Evolutionary conservation across 441 rosid genomes (phyloP).

Genomic region (Euphorbia corollata): DNA sequence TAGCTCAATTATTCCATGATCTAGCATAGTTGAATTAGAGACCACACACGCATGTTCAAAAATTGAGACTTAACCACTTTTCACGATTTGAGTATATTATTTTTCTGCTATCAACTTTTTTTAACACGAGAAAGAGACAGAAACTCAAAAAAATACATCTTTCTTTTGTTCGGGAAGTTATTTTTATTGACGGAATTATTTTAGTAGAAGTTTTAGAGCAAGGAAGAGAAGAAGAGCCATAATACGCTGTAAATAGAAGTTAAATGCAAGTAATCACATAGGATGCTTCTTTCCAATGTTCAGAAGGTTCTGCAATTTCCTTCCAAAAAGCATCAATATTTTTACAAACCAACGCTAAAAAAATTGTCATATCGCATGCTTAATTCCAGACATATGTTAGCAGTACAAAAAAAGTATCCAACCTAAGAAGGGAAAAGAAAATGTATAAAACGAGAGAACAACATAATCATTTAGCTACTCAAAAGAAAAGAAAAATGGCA

Average conservation of each 20-base stretch:
- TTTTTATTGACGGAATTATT: neutral
- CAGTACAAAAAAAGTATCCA: neutral
- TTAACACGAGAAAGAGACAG: neutral
- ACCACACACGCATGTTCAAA: neutral
- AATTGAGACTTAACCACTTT: neutral
- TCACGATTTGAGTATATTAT: neutral
- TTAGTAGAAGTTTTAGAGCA: neutral
- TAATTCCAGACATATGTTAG: neutral
- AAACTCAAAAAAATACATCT: neutral
- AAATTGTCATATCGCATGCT: neutral
- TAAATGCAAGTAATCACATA: neutral
- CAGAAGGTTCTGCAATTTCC: conserved; percentile 6
- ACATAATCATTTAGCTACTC: neutral
- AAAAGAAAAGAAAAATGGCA: neutral
- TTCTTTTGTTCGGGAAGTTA: neutral
- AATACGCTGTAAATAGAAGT: neutral
- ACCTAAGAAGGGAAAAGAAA: neutral
- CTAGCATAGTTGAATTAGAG: neutral
- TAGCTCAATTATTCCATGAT: neutral
- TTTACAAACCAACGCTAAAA: neutral
- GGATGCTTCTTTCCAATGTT: neutral
- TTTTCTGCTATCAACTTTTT: neutral
- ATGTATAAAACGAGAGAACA: neutral
- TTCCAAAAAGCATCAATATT: neutral
- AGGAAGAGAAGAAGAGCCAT: neutral